A percentile compares a stretch with the other conserved stretches of the same genome.
Evolutionary conservation across 1,284 basidiomycete species (phyloP).

Genomic region (Cutaneotrichosporon sp.): DNA sequence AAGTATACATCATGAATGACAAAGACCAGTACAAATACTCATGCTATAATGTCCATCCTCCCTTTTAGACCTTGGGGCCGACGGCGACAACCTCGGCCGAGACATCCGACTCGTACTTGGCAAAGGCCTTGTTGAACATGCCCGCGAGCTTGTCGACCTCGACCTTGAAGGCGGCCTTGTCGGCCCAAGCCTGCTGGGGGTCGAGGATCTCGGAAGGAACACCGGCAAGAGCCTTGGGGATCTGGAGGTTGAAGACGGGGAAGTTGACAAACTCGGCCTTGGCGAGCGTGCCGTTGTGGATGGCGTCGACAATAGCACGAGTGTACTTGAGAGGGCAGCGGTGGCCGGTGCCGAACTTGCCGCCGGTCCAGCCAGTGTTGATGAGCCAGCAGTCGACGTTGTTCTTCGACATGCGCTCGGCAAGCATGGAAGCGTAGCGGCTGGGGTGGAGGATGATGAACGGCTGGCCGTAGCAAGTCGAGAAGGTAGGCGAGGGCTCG

Average conservation of each 20-base stretch:
- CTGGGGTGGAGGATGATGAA: conserved; percentile 97
- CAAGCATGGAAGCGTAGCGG: conserved; percentile 96
- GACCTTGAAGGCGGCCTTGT: conserved; percentile 79
- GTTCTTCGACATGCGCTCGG: conserved; percentile 87
- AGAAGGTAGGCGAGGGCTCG: conserved; percentile 98
- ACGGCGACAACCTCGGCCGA: conserved; percentile 72
- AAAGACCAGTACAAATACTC: conserved; percentile 17
- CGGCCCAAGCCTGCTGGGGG: conserved; percentile 77
- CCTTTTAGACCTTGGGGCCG: conserved; percentile 59
- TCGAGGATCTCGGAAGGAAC: conserved; percentile 87
- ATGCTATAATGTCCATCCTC: conserved; percentile 15
- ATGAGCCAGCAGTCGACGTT: conserved; percentile 96
- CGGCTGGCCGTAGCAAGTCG: conserved; percentile 96
- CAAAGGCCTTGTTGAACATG: conserved; percentile 92
- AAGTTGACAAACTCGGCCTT: conserved; percentile 85
- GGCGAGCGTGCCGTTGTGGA: conserved; percentile 88
- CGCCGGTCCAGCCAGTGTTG: conserved; percentile 98
- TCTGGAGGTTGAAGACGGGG: conserved; percentile 70
- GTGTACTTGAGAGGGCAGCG: conserved; percentile 95
- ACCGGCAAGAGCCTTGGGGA: conserved; percentile 76
- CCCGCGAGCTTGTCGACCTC: conserved; percentile 80
- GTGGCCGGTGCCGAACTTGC: conserved; percentile 86
- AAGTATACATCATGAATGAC: conserved; percentile 17
- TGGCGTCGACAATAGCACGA: conserved; percentile 92
- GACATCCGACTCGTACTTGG: conserved; percentile 81